Percentiles rank a stretch among this genome's conserved stretches.
These are phyloP conservation scores for Fusarium solani-melongenae DNA, from an alignment of 2,329 filamentous ascomycete species.

Conservation along the genomic window DNA sequence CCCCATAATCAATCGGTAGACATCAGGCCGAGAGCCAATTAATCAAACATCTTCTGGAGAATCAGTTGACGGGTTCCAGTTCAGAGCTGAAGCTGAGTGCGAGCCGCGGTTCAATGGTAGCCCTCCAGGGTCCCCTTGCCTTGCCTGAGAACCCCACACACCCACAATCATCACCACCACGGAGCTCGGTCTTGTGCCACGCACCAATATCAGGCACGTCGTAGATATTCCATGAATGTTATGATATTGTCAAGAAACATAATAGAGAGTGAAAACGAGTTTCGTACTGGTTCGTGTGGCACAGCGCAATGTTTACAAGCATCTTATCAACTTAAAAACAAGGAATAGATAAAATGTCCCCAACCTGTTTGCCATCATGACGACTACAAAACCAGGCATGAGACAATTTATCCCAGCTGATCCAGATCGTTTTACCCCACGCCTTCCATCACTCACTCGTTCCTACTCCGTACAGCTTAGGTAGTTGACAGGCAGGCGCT, in stretches of 20 bases:
- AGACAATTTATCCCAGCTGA: not conserved
- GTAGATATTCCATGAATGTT: not conserved
- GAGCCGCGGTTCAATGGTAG: conserved; percentile 3
- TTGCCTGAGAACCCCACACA: conserved; percentile 3
- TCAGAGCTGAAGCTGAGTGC: not conserved
- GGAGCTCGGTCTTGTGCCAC: not conserved
- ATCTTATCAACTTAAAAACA: not conserved
- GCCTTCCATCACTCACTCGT: not conserved
- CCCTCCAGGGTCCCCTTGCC: conserved; percentile 3
- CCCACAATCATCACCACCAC: not conserved
- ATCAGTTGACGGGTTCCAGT: not conserved
- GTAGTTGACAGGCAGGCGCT: conserved; percentile 1
- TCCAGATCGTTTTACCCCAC: not conserved
- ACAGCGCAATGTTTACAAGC: not conserved
- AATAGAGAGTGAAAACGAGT: not conserved
- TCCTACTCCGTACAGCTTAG: not conserved
- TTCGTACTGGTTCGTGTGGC: too few relatives aligned
- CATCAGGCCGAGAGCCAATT: not conserved
- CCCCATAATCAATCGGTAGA: not conserved
- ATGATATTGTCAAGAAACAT: not conserved
- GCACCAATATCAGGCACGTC: conserved; percentile 9
- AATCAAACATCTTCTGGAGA: not conserved
- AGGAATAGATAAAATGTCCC: not conserved
- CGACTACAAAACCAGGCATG: not conserved
- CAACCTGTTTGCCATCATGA: not conserved